Percentiles rank a stretch among this genome's conserved stretches.
Evolutionary conservation across 148 eudicot genomes (phyloP).

Genomic region (Beta vulgaris): DNA sequence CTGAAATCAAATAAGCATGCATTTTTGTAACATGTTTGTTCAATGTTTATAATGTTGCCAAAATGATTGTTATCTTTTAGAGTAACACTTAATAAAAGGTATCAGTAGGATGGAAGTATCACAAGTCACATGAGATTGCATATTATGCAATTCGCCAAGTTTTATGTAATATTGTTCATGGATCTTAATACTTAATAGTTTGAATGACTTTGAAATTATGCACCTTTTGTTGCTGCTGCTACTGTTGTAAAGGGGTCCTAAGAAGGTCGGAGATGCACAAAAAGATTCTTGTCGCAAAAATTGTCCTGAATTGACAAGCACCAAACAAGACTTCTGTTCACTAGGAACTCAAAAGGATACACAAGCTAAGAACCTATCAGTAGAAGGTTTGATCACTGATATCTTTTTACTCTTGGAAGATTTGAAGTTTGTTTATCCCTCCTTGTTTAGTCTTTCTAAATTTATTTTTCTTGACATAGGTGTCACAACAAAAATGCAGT

Average conservation of each 20-base stretch:
- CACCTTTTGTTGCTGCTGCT: too few species aligned
- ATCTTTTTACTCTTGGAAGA: not conserved
- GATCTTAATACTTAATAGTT: not conserved
- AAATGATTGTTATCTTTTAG: not conserved
- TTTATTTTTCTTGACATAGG: not conserved
- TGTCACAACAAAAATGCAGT: not conserved
- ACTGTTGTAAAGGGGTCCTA: not conserved
- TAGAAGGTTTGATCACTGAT: not conserved
- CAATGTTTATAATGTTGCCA: not conserved
- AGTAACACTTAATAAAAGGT: too few species aligned
- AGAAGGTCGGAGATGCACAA: not conserved
- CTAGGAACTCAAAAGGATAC: not conserved
- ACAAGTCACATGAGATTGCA: too few species aligned
- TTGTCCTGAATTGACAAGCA: not conserved
- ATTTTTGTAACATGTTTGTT: not conserved
- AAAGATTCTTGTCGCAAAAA: not conserved
- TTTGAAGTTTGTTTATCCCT: not conserved
- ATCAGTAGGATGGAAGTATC: too few species aligned
- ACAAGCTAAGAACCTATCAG: not conserved
- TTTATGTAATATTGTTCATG: not conserved
- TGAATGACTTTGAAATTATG: not conserved
- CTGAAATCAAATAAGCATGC: not conserved
- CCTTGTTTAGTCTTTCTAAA: not conserved
- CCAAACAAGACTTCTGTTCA: not conserved
- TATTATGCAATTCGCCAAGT: not conserved